phyloP scores from a whole-genome alignment of 352 stramenopile species.

The Globisporangium radiosum region DNA sequence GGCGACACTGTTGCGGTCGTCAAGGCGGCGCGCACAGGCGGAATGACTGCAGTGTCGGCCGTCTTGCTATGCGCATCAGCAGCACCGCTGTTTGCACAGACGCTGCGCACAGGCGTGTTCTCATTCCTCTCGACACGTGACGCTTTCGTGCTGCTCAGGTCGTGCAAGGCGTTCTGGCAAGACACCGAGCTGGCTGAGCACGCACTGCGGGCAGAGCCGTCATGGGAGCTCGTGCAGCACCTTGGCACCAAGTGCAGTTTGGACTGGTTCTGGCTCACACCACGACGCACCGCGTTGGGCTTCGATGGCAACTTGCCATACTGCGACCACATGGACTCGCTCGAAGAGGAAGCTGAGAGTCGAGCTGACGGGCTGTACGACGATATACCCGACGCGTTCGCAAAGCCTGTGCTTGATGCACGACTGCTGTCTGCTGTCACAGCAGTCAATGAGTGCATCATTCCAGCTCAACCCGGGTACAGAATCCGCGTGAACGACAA shows the following conservation, averaged over 20 bases:
- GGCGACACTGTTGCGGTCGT: no score
- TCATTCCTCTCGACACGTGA: neutral
- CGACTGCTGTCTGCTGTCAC: neutral
- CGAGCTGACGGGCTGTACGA: neutral
- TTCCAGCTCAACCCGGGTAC: neutral
- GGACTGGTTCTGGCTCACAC: neutral
- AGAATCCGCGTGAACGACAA: neutral
- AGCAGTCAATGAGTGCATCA: neutral
- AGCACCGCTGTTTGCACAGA: neutral
- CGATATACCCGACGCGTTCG: neutral
- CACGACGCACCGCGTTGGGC: neutral
- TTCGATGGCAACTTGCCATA: neutral
- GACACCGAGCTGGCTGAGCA: neutral
- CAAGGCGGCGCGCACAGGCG: no score
- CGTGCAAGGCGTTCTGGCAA: neutral
- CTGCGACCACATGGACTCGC: neutral
- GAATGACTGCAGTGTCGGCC: no score
- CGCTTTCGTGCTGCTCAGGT: neutral
- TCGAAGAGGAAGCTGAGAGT: neutral
- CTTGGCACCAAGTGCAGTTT: neutral
- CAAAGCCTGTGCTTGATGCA: neutral
- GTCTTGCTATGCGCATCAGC: neutral
- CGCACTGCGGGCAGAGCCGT: neutral
- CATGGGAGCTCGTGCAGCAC: neutral
- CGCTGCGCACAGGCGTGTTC: neutral